Base-by-base conservation (phyloP, 2,329 filamentous ascomycete species). In the Gremmenia infestans region DNA sequence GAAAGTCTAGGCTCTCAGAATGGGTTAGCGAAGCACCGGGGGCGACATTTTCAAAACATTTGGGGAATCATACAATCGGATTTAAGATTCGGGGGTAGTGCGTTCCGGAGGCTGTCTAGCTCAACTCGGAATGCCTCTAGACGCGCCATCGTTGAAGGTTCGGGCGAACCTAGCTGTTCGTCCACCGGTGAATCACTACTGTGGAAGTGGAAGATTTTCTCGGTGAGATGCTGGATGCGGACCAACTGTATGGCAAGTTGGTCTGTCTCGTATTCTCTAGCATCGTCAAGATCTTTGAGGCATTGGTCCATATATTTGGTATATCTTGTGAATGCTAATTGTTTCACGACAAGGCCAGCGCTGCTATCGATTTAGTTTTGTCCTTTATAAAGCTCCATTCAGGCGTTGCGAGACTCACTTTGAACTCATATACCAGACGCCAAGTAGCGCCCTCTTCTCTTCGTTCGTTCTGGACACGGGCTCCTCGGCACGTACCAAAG, bases 371-470 rank as follows among this genome's bases (percentile, higher is more conserved):
- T n/a, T 17, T 25, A 22, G 39, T 37, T 22, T 9, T 50, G 22
- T 46, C 54, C 23, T 19, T 47, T 43, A 50, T 47, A 19, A 47
- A 36, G 15, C 19, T 45, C 45, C 4, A 47, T 39, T 52, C 40
- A 56, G 22, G 19, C 25, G 43, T 17, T 39, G 32, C 37, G 19
- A 25, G 45, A 69, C 77, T 64, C 69, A 82, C 80, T 74, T 73
- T 9, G 78, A 81, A 14, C 72, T 76, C 32, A 83, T 58, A 56
- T 81, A 82, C 75, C 80, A 83, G 1, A 78, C 75, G 0, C 78
- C 81, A 0, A 81, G 69, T 0, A 82, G 70, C 0, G 75, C 72
- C n/a, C 81, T 72, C 9, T 75, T 72, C 58, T 83, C 80, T 40
- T 82, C 80, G 7, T 78, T 74, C 0, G 75, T 78, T 4, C 78